These are phyloP conservation scores for Elongisporangium undulatum DNA, from an alignment of 352 stramenopile species.

Conservation along the genomic window DNA sequence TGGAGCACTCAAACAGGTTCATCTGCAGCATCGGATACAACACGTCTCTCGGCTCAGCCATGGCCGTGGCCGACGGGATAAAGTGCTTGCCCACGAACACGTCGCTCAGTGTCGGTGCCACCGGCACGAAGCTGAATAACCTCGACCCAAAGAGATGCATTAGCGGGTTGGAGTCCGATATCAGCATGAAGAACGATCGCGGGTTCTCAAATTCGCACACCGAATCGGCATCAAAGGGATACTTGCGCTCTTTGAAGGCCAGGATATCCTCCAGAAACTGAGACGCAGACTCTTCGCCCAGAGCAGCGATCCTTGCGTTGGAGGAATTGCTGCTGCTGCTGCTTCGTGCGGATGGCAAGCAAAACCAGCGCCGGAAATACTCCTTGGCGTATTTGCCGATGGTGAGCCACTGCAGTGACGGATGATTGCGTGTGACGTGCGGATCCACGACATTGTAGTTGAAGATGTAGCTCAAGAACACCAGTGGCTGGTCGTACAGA, in stretches of 20 bases:
- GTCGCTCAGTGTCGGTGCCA: slow-evolving; percentile 33
- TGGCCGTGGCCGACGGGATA: slow-evolving; percentile 44
- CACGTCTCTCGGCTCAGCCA: slow-evolving; percentile 19
- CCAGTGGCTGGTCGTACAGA: slow-evolving; percentile 68
- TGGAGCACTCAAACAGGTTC: slow-evolving; percentile 33
- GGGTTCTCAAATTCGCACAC: slow-evolving; percentile 78
- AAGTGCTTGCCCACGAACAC: slow-evolving; percentile 44
- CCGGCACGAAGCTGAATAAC: slow-evolving; percentile 69
- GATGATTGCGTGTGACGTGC: slow-evolving; percentile 39
- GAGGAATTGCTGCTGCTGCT: not conserved
- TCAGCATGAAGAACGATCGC: slow-evolving; percentile 66
- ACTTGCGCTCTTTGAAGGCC: slow-evolving; percentile 72
- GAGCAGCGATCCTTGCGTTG: slow-evolving; percentile 2
- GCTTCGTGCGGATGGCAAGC: slow-evolving; percentile 6
- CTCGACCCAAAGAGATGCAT: slow-evolving; percentile 73
- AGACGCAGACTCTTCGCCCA: slow-evolving; percentile 51
- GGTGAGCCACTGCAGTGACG: slow-evolving; percentile 63
- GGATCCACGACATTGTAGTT: slow-evolving; percentile 66
- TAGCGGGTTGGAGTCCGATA: slow-evolving; percentile 70
- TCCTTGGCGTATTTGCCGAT: slow-evolving; percentile 76
- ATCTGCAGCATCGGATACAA: slow-evolving; percentile 47
- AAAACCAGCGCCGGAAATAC: slow-evolving; percentile 74
- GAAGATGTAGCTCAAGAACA: slow-evolving; percentile 67
- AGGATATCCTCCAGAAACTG: slow-evolving; percentile 74
- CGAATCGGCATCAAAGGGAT: slow-evolving; percentile 67